phyloP scores from a whole-genome alignment of 1,284 basidiomycete species.

The Heterobasidion annosum region DNA sequence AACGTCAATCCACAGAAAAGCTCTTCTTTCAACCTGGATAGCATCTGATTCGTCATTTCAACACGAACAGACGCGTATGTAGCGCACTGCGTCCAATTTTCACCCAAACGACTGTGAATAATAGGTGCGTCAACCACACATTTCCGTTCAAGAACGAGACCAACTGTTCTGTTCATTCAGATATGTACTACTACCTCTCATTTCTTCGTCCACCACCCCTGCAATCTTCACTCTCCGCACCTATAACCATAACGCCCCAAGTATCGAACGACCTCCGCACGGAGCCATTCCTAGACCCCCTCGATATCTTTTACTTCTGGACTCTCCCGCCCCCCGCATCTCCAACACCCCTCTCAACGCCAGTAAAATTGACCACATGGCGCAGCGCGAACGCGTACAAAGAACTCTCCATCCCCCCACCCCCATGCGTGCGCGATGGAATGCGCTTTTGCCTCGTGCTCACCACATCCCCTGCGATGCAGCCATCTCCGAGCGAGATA shows the following conservation, averaged over 20 bases:
- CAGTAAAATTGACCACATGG: slow-evolving; percentile 66
- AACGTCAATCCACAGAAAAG: no score
- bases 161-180: neutral
- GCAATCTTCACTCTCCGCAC: slow-evolving; percentile 27
- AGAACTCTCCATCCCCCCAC: slow-evolving; percentile 55
- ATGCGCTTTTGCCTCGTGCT: slow-evolving; percentile 61
- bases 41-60: no score
- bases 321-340: slow-evolving; percentile 9
- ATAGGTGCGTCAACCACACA: no score
- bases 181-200: slow-evolving; percentile 73
- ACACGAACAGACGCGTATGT: no score
- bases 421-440: slow-evolving; percentile 39
- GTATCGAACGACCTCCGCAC: slow-evolving; percentile 76
- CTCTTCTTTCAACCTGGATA: no score
- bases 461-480: slow-evolving; percentile 18
- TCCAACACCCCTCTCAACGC: slow-evolving; percentile 22
- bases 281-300: slow-evolving; percentile 37
- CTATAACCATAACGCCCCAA: slow-evolving; percentile 57
- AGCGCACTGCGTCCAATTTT: no score
- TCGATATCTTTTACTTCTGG: slow-evolving; percentile 38
- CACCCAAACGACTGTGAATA: neutral
- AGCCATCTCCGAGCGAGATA: no score
- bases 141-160: neutral
- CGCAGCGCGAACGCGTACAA: slow-evolving; percentile 61
- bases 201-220: slow-evolving; percentile 68